A percentile compares a stretch with the other conserved stretches of the same genome.
phyloP scores from a whole-genome alignment of 208 protist genomes.

The Acanthamoeba polyphaga region DNA sequence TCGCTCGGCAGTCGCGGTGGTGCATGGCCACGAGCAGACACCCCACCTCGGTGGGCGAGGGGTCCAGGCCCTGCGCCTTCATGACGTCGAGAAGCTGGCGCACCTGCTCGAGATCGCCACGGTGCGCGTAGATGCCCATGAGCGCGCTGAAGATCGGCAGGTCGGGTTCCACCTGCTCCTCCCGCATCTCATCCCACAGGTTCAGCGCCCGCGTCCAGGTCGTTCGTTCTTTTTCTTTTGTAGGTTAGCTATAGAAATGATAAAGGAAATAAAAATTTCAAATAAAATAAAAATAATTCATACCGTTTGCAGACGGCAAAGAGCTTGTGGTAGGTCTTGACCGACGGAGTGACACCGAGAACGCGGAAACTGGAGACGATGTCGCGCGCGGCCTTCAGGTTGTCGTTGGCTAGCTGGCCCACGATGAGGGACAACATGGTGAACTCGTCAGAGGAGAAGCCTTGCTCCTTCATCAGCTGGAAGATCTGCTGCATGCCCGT shows the following conservation, averaged over 20 bases:
- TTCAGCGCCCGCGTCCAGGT: neutral
- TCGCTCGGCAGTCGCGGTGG: neutral
- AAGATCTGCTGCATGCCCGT: neutral
- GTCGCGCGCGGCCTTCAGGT: neutral
- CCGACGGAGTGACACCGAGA: neutral
- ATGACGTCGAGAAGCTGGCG: neutral
- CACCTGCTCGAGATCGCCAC: neutral
- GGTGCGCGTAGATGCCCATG: neutral
- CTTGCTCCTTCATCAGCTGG: neutral
- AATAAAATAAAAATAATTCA: no score
- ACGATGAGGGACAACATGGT: neutral
- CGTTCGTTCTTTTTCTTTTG: neutral
- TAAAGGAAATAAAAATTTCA: no score
- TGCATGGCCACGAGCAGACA: neutral
- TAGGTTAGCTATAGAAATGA: no score
- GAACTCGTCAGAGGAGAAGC: neutral
- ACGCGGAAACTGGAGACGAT: neutral
- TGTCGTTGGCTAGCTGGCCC: neutral
- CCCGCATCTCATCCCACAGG: neutral
- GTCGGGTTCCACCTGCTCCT: conserved; percentile 3
- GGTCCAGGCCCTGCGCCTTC: neutral
- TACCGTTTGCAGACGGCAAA: neutral
- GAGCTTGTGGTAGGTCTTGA: neutral
- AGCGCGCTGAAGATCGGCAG: neutral
- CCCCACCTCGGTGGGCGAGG: neutral